Conservation (phyloP, 2,329 filamentous ascomycete species). For the Aspergillus aculeatus region DNA sequence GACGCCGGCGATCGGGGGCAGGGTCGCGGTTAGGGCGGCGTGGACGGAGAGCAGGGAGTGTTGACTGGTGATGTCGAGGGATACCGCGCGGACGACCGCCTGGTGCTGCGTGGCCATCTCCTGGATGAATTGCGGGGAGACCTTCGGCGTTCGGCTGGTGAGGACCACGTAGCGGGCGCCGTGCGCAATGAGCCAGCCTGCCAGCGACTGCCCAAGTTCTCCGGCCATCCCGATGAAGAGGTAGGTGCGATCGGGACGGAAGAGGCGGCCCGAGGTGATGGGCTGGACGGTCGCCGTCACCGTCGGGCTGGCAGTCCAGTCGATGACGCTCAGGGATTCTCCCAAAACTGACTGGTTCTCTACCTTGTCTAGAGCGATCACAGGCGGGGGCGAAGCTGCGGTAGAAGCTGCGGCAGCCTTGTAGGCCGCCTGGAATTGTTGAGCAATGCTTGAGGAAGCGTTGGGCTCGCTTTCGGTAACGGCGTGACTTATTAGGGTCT, state of each 20-base stretch:
- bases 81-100: no score
- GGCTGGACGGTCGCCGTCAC: neutral
- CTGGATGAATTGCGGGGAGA: constrained; percentile 11
- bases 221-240: constrained; percentile 27
- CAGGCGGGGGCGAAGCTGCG: no score
- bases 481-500: no score
- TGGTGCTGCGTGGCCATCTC: neutral
- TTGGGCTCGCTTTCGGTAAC: no score
- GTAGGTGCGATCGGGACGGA: constrained; percentile 24
- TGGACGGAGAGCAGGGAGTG: neutral
- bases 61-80: no score
- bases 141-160: constrained; percentile 25
- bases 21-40: neutral
- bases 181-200: constrained; percentile 26
- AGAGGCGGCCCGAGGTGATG: neutral
- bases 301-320: neutral
- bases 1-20: constrained; percentile 14
- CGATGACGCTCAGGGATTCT: neutral
- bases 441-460: no score
- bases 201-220: constrained; percentile 25
- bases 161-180: constrained; percentile 25
- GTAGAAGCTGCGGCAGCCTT: no score
- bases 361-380: neutral
- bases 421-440: no score
- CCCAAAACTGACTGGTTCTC: neutral